These are phyloP conservation scores for Angomonas deanei DNA, from an alignment of 208 protist genomes.

Conservation along the genomic window DNA sequence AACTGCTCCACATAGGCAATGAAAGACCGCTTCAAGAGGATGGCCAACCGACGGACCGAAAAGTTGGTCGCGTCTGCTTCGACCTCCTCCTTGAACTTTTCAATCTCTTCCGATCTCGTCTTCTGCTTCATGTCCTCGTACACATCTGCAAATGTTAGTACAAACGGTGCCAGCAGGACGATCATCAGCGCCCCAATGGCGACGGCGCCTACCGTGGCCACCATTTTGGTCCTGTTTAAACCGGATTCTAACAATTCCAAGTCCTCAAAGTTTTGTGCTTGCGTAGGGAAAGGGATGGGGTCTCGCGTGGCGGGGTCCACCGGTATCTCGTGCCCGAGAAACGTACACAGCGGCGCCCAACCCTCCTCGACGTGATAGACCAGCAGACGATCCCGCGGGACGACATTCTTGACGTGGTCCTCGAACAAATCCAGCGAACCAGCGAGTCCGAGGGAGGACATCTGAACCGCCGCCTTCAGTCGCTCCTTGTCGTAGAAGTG, in stretches of 20 bases:
- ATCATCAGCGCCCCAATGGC: constrained; percentile 22
- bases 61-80: constrained; percentile 12
- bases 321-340: constrained; percentile 48
- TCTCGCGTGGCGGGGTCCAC: constrained; percentile 3
- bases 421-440: constrained; percentile 51
- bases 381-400: constrained; percentile 71
- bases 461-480: constrained; percentile 48
- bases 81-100: constrained; percentile 22
- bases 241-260: constrained; percentile 33
- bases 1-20: constrained; percentile 50
- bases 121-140: constrained; percentile 15
- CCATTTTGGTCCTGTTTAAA: constrained; percentile 20
- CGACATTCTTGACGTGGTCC: constrained; percentile 57
- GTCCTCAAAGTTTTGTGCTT: constrained; percentile 31
- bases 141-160: background rate
- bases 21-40: constrained; percentile 57
- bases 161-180: constrained; percentile 41
- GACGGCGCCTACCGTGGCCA: constrained; percentile 24
- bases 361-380: constrained; percentile 67
- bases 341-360: constrained; percentile 74
- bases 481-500: constrained; percentile 50
- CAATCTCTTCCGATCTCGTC: constrained; percentile 30
- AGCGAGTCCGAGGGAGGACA: constrained; percentile 17
- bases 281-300: constrained; percentile 45
- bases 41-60: constrained; percentile 34